Evolutionary conservation across 495 filamentous ascomycete genomes (phyloP).

Genomic region (Opeltia flavorubescens): DNA sequence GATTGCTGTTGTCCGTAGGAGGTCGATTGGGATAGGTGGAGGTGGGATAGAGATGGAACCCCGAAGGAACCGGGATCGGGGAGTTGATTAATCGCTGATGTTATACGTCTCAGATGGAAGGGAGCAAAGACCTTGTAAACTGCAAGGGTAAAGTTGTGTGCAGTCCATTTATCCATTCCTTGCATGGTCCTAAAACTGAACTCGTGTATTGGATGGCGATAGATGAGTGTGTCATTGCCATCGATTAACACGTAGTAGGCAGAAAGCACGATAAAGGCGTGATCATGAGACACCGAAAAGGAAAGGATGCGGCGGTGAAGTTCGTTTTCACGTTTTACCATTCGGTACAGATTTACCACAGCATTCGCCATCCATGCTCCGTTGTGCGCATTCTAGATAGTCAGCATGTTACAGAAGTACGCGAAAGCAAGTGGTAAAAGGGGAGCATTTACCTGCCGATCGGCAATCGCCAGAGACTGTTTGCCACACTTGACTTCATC

Average conservation of each 20-base stretch:
- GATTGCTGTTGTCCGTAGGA: too few relatives aligned
- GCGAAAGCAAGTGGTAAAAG: too few relatives aligned
- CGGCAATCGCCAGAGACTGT: slow-evolving; percentile 20
- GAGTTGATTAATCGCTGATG: slow-evolving; percentile 21
- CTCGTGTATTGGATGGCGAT: slow-evolving; percentile 19
- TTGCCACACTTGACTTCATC: slow-evolving; percentile 26
- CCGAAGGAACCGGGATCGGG: slow-evolving; percentile 9
- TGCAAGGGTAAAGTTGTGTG: slow-evolving; percentile 21
- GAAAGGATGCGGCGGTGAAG: slow-evolving; percentile 18
- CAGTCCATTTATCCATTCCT: slow-evolving; percentile 24
- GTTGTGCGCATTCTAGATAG: slow-evolving; percentile 26
- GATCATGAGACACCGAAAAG: slow-evolving; percentile 32
- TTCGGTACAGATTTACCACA: slow-evolving; percentile 17
- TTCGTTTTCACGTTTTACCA: slow-evolving; percentile 10
- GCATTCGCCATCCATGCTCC: slow-evolving; percentile 19
- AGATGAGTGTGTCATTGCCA: slow-evolving; percentile 17
- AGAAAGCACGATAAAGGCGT: slow-evolving; percentile 24
- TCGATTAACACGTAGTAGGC: slow-evolving; percentile 24
- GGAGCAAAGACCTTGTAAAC: slow-evolving; percentile 27
- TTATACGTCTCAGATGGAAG: slow-evolving; percentile 17
- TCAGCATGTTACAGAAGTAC: too few relatives aligned
- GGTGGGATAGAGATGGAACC: neutral
- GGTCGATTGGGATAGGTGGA: too few relatives aligned
- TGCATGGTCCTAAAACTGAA: slow-evolving; percentile 15
- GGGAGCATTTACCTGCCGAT: too few relatives aligned